Percentiles rank a stretch among this genome's conserved stretches.
Conservation (phyloP, 129 eudicot genomes). For the Chrysanthemum makinoi region DNA sequence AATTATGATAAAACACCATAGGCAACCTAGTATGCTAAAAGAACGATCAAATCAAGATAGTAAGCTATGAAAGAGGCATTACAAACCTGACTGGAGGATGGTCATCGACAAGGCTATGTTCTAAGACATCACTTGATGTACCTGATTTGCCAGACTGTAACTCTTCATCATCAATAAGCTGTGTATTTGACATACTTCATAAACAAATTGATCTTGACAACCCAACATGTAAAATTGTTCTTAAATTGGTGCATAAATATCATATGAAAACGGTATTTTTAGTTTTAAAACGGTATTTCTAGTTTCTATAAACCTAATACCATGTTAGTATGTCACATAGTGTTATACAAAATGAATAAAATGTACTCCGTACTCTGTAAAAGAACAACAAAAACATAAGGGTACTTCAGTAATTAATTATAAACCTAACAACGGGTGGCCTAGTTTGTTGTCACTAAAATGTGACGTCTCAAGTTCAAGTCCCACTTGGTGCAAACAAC, state of each 20-base stretch:
- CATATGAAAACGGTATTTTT: no score
- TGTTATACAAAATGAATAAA: no score
- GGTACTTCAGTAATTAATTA: no score
- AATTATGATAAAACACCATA: neutral
- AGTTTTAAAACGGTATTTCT: no score
- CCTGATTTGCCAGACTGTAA: neutral
- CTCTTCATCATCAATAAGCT: slow-evolving; percentile 19
- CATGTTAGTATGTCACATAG: no score
- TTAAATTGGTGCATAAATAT: neutral
- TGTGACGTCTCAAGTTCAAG: no score
- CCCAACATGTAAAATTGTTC: slow-evolving; percentile 11
- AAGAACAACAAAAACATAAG: no score
- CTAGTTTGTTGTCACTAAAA: no score
- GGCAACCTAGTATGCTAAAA: neutral
- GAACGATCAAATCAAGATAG: neutral
- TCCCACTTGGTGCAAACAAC: no score
- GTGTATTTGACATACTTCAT: slow-evolving; percentile 18
- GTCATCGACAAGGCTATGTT: slow-evolving; percentile 13
- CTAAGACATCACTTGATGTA: slow-evolving; percentile 20
- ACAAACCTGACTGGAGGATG: slow-evolving; percentile 26
- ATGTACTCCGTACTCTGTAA: no score
- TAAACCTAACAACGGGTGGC: no score
- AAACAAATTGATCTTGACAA: neutral
- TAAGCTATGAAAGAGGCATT: neutral
- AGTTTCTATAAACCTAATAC: no score